Base-by-base conservation (phyloP, 2,329 filamentous ascomycete genomes). In the Talaromyces sp. region DNA sequence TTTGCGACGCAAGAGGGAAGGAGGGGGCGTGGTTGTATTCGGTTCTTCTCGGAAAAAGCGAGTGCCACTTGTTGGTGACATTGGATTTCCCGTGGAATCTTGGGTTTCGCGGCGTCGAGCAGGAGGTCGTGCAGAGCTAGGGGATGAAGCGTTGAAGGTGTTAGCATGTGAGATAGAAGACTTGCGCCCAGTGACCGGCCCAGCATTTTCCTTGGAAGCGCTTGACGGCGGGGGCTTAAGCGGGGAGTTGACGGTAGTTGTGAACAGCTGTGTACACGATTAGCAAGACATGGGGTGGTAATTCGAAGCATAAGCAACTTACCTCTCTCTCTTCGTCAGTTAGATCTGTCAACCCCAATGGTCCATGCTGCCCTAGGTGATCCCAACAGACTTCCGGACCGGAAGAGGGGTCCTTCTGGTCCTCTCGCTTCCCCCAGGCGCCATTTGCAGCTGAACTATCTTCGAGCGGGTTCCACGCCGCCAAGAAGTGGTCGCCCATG, bases 341-440 rank as follows among this genome's bases (percentile, higher is more conserved):
- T 85, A 96, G 86, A 51, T 90, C 87, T 64, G 85, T 82, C 65
- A 96, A 74, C 32, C 86, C 87, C 65, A 97, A 80, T 7, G 93
- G 92, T 65, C 85, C 83, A 52, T 86, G 82, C 58, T 84, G 83
- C 27, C 90, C 92, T 63, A 84, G 83, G 62, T 84, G 78, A 71
- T 96, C 91, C 95, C 93, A 99, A 75, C 93, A 98, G 49, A 93
- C 85, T 65, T 95, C 92, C n/a, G 93, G 91, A 52, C 93, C 92
- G 70, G 90, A 86, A 62, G 87, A 87, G 65, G 84, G 81, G 65
- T 89, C 86, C 72, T 92, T 89, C 62, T 84, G 84, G 66, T 97
- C 92, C 62, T 85, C 84, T 67, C 82, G 83, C 74, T 93, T 92
- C 57, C 90, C 90, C 92, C 92, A 96, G 59, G 85, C 84, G 28